Evolutionary conservation across 805 yeast genomes (phyloP), one percentile per base, ranked within the genome.

Genomic region (Candida ficus): DNA sequence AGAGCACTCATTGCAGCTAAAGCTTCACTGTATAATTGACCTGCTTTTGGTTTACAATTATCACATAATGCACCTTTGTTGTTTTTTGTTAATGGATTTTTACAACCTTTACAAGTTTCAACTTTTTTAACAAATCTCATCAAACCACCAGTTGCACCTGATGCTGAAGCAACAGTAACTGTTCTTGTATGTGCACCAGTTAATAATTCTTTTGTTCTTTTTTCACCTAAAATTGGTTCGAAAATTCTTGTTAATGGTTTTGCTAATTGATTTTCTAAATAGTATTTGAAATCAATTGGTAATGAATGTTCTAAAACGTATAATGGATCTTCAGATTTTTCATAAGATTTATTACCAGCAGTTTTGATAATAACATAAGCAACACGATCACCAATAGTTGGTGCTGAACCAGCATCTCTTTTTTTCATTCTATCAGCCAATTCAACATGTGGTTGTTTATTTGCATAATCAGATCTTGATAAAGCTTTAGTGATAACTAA

Each of bases 401-500:
- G 99, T 1, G 99, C 99, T 7, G 95, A 83, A 19, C 99, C 99
- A 0, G 95, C 83, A 58, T 93, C 99, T 69, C 99, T 82, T 59
- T 89, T 88, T 39, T 80, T 75, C 97, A 93, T 93, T 53, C 97
- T 73, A 54, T 90, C 96, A 0, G 99, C 96, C 33, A 93, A 72
- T 51, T 91, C 97, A 21, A 90, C 95, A 62, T 93, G 99, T 0
- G 99, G 97, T 61, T 93, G 99, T 47, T 93, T 95, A 21, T 90
- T 95, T 4, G 96, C 84, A 61, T 93, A 93, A 55, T 93, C 96
- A 38, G 85, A 83, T 47, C 61, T 53, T 4, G 97, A 83, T 33
- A 91, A 71, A 7, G 95, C 95, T 58, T 93, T 93, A 3, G 98
- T 86, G 48, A 93, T 93, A 42, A 93, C 96, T 54, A 93, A 67